Evolutionary conservation across 2,329 filamentous ascomycete species (phyloP).

Genomic region (Aspergillus caelatus): DNA sequence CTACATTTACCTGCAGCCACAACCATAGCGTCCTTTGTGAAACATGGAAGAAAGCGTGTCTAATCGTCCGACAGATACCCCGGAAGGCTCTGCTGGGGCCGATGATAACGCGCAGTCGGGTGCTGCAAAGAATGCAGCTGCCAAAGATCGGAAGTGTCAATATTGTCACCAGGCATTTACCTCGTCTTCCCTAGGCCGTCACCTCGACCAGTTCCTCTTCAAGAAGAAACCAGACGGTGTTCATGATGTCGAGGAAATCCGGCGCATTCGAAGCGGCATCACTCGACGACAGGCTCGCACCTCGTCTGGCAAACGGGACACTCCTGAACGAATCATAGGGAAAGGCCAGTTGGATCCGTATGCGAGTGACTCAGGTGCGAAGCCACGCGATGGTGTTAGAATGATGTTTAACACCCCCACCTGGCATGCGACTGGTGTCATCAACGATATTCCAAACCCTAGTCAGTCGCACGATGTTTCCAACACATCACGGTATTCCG

Average conservation of each 20-base stretch:
- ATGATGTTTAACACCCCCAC: conserved; percentile 63
- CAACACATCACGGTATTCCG: conserved; percentile 31
- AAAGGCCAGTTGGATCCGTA: conserved; percentile 38
- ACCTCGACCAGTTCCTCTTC: conserved; percentile 92
- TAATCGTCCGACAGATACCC: conserved; percentile 37
- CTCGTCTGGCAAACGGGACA: conserved; percentile 62
- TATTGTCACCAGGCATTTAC: conserved; percentile 91
- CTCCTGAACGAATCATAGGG: conserved; percentile 61
- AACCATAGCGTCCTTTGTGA: conserved; percentile 17
- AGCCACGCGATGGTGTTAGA: conserved; percentile 40
- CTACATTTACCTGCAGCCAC: conserved; percentile 7
- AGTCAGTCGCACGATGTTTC: conserved; percentile 47
- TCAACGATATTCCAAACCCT: conserved; percentile 69
- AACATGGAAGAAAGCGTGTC: conserved; percentile 29
- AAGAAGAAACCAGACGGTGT: conserved; percentile 92
- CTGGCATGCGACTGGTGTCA: conserved; percentile 78
- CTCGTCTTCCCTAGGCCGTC: conserved; percentile 87
- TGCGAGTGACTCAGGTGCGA: conserved; percentile 39
- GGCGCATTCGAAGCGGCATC: conserved; percentile 78
- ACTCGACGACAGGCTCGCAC: conserved; percentile 80
- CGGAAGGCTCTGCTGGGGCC: conserved; percentile 44
- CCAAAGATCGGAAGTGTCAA: conserved; percentile 85
- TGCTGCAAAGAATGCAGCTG: conserved; percentile 48
- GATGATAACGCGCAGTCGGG: conserved; percentile 35
- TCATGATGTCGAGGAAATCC: conserved; percentile 88